Evolutionary conservation across 495 filamentous ascomycete genomes (phyloP).

Genomic region (Pyrenula aspistea): DNA sequence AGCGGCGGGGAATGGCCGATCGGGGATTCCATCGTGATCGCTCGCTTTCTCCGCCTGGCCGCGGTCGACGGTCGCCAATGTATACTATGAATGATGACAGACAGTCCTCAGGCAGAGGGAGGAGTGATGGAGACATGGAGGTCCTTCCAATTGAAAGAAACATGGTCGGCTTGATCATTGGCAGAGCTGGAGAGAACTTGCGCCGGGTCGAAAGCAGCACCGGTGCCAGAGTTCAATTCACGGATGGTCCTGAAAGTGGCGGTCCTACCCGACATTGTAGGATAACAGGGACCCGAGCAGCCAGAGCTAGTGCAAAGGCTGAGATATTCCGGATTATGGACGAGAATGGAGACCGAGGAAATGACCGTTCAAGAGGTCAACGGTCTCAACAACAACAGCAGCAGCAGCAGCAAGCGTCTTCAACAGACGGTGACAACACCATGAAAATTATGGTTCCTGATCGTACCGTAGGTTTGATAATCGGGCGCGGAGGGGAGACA

Average conservation of each 20-base stretch:
- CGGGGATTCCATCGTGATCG: conserved; percentile 50
- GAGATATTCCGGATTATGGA: conserved; percentile 73
- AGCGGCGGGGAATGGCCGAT: conserved; percentile 50
- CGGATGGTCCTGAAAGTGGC: conserved; percentile 52
- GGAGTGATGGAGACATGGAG: conserved; percentile 51
- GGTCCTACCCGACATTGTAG: conserved; percentile 64
- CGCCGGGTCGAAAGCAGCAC: conserved; percentile 66
- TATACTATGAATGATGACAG: conserved; percentile 30
- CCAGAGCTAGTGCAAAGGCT: conserved; percentile 55
- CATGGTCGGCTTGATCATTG: conserved; percentile 74
- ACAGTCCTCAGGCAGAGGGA: conserved; percentile 34
- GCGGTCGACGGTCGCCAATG: conserved; percentile 33
- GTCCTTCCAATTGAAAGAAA: conserved; percentile 64
- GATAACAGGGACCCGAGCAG: conserved; percentile 55
- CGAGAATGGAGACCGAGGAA: conserved; percentile 58
- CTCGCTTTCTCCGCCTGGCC: conserved; percentile 47
- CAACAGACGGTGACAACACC: conserved; percentile 53
- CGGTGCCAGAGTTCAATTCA: conserved; percentile 67
- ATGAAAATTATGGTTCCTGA: conserved; percentile 86
- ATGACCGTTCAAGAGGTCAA: conserved; percentile 8
- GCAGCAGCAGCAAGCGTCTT: conserved; percentile 13
- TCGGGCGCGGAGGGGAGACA: conserved; percentile 81
- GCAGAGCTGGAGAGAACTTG: conserved; percentile 70
- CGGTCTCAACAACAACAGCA: conserved; percentile 12
- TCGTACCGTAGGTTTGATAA: conserved; percentile 73